Conservation (phyloP, 2,329 filamentous ascomycete species). For the Pseudopithomyces chartarum region DNA sequence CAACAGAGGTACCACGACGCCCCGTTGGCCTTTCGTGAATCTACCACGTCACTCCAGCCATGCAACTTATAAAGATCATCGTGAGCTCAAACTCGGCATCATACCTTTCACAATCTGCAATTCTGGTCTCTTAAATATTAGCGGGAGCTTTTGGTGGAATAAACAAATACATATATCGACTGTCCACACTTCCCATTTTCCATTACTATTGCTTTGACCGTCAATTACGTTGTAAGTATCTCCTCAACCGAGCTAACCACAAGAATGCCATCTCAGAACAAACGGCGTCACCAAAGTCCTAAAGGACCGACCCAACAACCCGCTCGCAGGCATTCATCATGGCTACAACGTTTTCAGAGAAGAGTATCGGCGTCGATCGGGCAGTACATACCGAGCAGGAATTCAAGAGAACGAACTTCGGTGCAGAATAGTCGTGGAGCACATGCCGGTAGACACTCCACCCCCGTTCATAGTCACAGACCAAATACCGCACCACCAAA, state of each 20-base stretch:
- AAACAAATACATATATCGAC: too few relatives aligned
- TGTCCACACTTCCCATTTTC: too few relatives aligned
- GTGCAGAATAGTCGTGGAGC: neutral
- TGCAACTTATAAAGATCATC: neutral
- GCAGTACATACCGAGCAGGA: constrained; percentile 2
- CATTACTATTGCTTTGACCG: too few relatives aligned
- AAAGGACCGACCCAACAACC: constrained; percentile 1
- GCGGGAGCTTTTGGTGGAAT: too few relatives aligned
- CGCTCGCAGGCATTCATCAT: neutral
- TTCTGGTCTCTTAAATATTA: too few relatives aligned
- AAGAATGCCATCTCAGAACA: constrained; percentile 6
- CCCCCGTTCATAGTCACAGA: neutral
- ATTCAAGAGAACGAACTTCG: neutral
- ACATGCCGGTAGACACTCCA: neutral
- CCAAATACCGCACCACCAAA: constrained; percentile 1
- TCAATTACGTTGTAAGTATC: too few relatives aligned
- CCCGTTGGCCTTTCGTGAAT: constrained; percentile 6
- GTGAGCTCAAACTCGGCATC: neutral
- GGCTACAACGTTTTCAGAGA: constrained; percentile 1
- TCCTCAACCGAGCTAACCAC: neutral
- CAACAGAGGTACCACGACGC: neutral
- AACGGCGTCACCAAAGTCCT: neutral
- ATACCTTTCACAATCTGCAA: neutral
- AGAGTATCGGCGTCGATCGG: constrained; percentile 10
- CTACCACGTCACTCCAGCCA: constrained; percentile 15